These are phyloP conservation scores for Claviceps lovelessii DNA, from an alignment of 2,329 filamentous ascomycete genomes.

Conservation along the genomic window DNA sequence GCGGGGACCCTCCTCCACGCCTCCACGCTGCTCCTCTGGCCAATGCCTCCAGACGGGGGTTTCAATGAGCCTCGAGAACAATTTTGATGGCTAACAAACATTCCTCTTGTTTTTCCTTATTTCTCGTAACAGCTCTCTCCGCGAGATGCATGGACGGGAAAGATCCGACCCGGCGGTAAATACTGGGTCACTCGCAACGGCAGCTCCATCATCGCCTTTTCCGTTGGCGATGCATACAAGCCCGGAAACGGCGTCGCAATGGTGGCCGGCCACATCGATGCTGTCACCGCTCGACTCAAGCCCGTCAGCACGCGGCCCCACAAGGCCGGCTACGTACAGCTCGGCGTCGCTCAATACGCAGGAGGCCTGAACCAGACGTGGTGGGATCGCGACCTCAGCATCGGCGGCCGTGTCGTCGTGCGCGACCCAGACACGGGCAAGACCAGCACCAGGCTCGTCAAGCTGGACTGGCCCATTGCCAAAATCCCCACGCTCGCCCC, in stretches of 20 bases:
- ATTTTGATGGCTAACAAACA: neutral
- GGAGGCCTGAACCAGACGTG: constrained; percentile 78
- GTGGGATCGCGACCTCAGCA: constrained; percentile 91
- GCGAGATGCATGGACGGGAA: constrained; percentile 60
- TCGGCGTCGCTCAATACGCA: constrained; percentile 86
- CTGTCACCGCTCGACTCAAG: constrained; percentile 80
- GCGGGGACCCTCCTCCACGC: too few relatives aligned
- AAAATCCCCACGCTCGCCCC: constrained; percentile 82
- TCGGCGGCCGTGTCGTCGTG: constrained; percentile 79
- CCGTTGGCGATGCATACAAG: constrained; percentile 65
- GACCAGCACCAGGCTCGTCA: constrained; percentile 69
- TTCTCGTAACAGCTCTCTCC: constrained; percentile 45
- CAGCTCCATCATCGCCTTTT: constrained; percentile 73
- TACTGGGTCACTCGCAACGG: constrained; percentile 83
- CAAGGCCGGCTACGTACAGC: constrained; percentile 73
- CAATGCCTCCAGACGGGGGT: too few relatives aligned
- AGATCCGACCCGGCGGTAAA: constrained; percentile 66
- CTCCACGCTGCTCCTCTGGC: too few relatives aligned
- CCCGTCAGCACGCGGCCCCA: constrained; percentile 74
- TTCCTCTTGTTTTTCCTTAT: too few relatives aligned
- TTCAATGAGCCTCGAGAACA: neutral
- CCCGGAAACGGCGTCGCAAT: constrained; percentile 78
- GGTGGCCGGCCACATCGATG: constrained; percentile 85
- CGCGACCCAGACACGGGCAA: constrained; percentile 58
- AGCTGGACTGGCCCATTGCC: constrained; percentile 89